These are phyloP conservation scores for Porphyra umbilicalis DNA, from an alignment of 31 red algal species.

Conservation along the genomic window DNA sequence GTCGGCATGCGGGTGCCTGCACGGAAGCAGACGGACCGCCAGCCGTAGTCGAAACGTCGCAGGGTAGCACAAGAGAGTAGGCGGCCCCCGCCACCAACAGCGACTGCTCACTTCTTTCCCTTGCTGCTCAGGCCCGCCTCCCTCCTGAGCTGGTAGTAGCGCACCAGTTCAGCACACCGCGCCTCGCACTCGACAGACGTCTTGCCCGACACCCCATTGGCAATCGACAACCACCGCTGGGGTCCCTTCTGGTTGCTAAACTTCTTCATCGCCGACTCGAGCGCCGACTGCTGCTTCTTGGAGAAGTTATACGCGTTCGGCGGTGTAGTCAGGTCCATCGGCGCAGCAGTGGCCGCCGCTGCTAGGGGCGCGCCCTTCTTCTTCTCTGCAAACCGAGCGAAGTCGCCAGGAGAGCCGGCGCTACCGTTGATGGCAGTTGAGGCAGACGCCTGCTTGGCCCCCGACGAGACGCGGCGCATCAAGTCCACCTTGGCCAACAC, in stretches of 20 bases:
- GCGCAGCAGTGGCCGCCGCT: conserved; percentile 8
- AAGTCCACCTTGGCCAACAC: conserved; percentile 40
- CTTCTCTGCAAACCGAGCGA: conserved; percentile 50
- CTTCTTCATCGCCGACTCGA: conserved; percentile 62
- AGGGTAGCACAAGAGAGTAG: no score
- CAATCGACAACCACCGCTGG: conserved; percentile 37
- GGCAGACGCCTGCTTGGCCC: not conserved
- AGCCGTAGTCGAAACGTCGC: no score
- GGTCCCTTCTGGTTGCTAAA: conserved; percentile 8
- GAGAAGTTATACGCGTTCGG: conserved; percentile 57
- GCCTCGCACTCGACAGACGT: conserved; percentile 46
- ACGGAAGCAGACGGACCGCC: no score
- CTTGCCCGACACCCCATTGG: conserved; percentile 27
- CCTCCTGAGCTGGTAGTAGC: conserved; percentile 41
- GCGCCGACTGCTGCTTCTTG: conserved; percentile 58
- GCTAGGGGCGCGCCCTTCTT: conserved; percentile 38
- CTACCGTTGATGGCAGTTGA: not conserved
- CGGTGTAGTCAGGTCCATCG: conserved; percentile 11
- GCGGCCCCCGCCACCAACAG: no score
- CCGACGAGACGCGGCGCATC: conserved; percentile 26
- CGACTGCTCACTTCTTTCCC: not conserved
- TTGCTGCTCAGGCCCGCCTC: not conserved
- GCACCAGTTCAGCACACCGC: conserved; percentile 53
- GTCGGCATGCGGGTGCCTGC: no score
- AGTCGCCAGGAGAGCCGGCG: conserved; percentile 4